Evolutionary conservation across 495 filamentous ascomycete species (phyloP).

Genomic region (Sabuloglossum arenarium): DNA sequence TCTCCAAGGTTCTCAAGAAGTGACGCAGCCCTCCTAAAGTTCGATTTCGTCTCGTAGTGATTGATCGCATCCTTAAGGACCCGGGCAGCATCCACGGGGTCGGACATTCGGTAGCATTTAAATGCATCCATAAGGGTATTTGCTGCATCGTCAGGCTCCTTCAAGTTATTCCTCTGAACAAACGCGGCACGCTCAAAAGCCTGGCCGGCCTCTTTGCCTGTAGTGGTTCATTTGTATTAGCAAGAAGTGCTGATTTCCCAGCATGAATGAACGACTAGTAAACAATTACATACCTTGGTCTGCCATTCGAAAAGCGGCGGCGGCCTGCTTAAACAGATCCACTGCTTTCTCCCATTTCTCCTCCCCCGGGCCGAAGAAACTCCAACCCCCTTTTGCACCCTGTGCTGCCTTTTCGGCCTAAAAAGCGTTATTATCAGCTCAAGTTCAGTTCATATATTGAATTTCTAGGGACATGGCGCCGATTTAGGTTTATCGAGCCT

Average conservation of each 20-base stretch:
- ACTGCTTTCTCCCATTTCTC: conserved; percentile 76
- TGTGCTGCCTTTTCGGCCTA: conserved; percentile 63
- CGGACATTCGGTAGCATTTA: conserved; percentile 66
- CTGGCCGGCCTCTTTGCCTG: conserved; percentile 61
- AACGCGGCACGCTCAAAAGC: conserved; percentile 60
- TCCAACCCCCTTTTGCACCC: conserved; percentile 48
- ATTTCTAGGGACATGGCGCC: conserved; percentile 7
- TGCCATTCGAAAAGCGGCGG: conserved; percentile 59
- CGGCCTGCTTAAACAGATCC: conserved; percentile 61
- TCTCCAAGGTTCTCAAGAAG: conserved; percentile 74
- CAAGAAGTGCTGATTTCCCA: not conserved
- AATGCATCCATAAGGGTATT: conserved; percentile 60
- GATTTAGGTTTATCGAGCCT: conserved; percentile 4
- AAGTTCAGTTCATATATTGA: not conserved
- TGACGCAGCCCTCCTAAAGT: conserved; percentile 70
- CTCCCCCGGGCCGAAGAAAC: conserved; percentile 54
- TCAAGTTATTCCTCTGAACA: conserved; percentile 54
- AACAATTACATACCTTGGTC: conserved; percentile 32
- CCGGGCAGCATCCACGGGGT: conserved; percentile 56
- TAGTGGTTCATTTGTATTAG: not conserved
- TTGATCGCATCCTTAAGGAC: conserved; percentile 53
- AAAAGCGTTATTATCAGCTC: conserved; percentile 6
- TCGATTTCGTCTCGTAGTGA: conserved; percentile 65
- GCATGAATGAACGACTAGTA: not conserved
- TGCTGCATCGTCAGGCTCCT: conserved; percentile 75